phyloP scores from a whole-genome alignment of 1,284 basidiomycete species.

The Hypsizygus ulmarius region DNA sequence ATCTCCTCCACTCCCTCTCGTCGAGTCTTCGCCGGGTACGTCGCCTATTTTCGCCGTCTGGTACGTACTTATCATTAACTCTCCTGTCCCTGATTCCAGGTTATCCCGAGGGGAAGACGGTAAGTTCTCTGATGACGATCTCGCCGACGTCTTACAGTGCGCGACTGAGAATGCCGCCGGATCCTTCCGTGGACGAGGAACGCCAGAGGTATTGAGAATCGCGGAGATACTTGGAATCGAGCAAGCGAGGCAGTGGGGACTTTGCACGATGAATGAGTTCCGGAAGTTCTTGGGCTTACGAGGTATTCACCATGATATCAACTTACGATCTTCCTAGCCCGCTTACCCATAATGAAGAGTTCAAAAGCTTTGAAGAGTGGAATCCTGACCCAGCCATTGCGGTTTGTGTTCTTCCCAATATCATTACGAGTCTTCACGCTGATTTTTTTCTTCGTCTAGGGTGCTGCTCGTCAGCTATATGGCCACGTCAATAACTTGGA shows the following conservation, averaged over 20 bases:
- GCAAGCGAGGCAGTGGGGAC: slow-evolving; percentile 39
- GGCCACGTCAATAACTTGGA: slow-evolving; percentile 52
- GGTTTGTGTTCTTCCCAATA: slow-evolving; percentile 16
- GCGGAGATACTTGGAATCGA: slow-evolving; percentile 48
- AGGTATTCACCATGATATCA: slow-evolving; percentile 23
- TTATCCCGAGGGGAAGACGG: slow-evolving; percentile 22
- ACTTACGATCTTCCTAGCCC: background rate
- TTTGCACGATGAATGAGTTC: slow-evolving; percentile 58
- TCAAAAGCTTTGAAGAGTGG: slow-evolving; percentile 54
- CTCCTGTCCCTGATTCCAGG: background rate
- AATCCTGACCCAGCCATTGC: slow-evolving; percentile 49
- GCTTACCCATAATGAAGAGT: slow-evolving; percentile 26
- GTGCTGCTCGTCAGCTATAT: slow-evolving; percentile 48
- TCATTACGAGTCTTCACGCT: background rate
- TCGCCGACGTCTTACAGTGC: slow-evolving; percentile 31
- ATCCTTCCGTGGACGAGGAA: slow-evolving; percentile 44
- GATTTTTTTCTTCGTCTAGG: slow-evolving; percentile 16
- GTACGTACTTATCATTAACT: slow-evolving; percentile 1
- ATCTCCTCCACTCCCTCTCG: slow-evolving; percentile 29
- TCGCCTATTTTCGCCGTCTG: background rate
- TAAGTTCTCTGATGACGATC: slow-evolving; percentile 22
- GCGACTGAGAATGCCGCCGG: slow-evolving; percentile 42
- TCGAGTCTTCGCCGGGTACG: slow-evolving; percentile 36
- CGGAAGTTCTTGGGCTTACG: slow-evolving; percentile 46
- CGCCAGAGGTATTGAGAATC: slow-evolving; percentile 40